Evolutionary conservation across 75 land plant species (phyloP), one percentile per base, ranked within the genome.

Genomic region (Picea glauca): DNA sequence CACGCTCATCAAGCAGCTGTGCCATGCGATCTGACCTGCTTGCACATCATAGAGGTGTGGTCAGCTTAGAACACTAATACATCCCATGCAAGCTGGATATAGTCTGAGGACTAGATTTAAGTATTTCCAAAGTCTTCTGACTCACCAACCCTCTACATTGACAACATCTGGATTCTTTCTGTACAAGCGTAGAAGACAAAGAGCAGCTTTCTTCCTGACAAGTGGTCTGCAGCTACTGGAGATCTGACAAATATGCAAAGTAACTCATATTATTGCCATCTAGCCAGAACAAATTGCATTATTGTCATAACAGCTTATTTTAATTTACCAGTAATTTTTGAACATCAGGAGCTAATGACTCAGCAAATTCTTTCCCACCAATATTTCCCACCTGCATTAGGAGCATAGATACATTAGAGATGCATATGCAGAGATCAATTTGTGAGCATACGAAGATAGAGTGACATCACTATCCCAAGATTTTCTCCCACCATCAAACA

Each of bases 81-180:
- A 35, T 43, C 3, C 80, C 35, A 76, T 76, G 64, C 64, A 30
- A 76, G 3, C 4, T 26, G 17, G n/a, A n/a, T 56, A 13, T 30
- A 43, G 57, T 66, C 60, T 74, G 5, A 50, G 23, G 31, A 62
- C 40, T 3, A 76, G 26, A 31, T 78, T 18, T 43, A 78, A 70
- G 26, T 20, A 72, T 58, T 57, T n/a, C 9, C 33, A 77, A 75
- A n/a, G 20, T 65, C 72, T 14, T 23, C 20, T 50, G 31, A 63
- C 93, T 80, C 88, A 93, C 99, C 99, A 98, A 61, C 99, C 99
- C 87, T 98, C 99, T 59, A 98, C 88, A 87, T 95, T 98, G 20
- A 98, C 98, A 84, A 93, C 99, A 91, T 98, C 99, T 74, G 99
- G 94, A 83, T 98, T 98, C 78, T 98, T 98, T 63, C 99, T 82